Base-by-base conservation (phyloP, 2,329 filamentous ascomycete genomes). In the Iodosphaeria phyllophila region DNA sequence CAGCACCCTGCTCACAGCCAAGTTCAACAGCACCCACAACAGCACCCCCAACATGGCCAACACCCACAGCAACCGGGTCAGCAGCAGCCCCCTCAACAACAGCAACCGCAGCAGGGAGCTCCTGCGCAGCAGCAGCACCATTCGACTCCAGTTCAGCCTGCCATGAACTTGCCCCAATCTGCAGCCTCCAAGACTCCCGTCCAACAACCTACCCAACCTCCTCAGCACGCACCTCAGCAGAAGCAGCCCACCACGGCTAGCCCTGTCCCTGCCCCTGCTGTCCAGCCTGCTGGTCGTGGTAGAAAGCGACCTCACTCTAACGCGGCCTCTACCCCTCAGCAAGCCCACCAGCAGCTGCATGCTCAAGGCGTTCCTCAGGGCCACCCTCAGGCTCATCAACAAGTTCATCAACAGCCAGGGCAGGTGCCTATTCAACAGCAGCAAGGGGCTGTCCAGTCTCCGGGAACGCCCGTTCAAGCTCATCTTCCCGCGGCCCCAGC, bases 31-130 rank as follows among this genome's bases (percentile, higher is more conserved):
- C 42, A 47, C 19, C 47, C 54, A 19, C 44, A 48, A 22, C 44
- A 47, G 28, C 42, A 47, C 19, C 47, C 54, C 19, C 44, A 48
- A 22, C 47, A 44, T 16, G 41, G 46, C 15, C 50, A 49, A 32
- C 48, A 50, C 13, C 42, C 42, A 17, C 38, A 43, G 14, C 45
- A 44, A 5, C 30, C 22, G 7, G 30, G 30, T 16, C 30, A 33
- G 10, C 33, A 34, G 17, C 38, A 38, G 13, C 40, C 42, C 13
- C 23, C 30, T 12, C 41, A 42, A 27, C 42, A 44, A 24, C 28
- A 35, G 9, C 42, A 35, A 17, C 34, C 32, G 13, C 25, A 44
- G 16, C 45, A 48, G 24, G 41, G 41, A 22, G 34, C 35, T 9
- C 43, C 44, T 14, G 28, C 29, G 11, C 38, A 39, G 20, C 32